phyloP scores from a whole-genome alignment of 1,139 yeast species.

The Geotrichum aggregatum region DNA sequence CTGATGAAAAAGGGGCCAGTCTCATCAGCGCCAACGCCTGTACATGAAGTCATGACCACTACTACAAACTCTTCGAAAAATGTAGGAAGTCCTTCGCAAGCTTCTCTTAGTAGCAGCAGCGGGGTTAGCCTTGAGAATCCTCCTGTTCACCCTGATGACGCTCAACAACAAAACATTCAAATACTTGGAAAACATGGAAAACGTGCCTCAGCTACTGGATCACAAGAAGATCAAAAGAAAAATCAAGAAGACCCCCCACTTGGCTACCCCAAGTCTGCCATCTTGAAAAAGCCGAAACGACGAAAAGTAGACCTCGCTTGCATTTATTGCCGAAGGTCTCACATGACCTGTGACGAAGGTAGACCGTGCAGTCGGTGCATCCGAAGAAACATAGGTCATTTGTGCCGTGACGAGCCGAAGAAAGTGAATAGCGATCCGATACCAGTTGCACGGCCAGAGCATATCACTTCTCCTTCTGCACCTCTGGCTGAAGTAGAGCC shows the following conservation, averaged over 20 bases:
- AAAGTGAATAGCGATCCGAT: slow-evolving; percentile 6
- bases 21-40: too few species aligned
- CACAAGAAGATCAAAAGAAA: background rate
- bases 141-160: background rate
- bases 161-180: background rate
- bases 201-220: background rate
- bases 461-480: background rate
- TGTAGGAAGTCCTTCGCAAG: too few species aligned
- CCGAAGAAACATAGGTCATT: slow-evolving; percentile 80
- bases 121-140: background rate
- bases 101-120: too few species aligned
- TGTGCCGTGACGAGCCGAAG: slow-evolving; percentile 74
- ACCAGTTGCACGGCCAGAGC: slow-evolving; percentile 1
- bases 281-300: slow-evolving; percentile 17
- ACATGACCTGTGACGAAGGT: slow-evolving; percentile 77
- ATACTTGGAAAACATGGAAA: too few species aligned
- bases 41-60: too few species aligned
- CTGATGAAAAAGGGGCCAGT: too few species aligned
- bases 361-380: slow-evolving; percentile 87
- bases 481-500: slow-evolving; percentile 11
- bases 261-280: background rate
- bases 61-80: too few species aligned
- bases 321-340: slow-evolving; percentile 87
- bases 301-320: slow-evolving; percentile 55
- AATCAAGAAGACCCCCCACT: background rate